A percentile compares a stretch with the other conserved stretches of the same genome.
Evolutionary conservation across 352 stramenopile genomes (phyloP).

Genomic region (Pythium oligandrum): DNA sequence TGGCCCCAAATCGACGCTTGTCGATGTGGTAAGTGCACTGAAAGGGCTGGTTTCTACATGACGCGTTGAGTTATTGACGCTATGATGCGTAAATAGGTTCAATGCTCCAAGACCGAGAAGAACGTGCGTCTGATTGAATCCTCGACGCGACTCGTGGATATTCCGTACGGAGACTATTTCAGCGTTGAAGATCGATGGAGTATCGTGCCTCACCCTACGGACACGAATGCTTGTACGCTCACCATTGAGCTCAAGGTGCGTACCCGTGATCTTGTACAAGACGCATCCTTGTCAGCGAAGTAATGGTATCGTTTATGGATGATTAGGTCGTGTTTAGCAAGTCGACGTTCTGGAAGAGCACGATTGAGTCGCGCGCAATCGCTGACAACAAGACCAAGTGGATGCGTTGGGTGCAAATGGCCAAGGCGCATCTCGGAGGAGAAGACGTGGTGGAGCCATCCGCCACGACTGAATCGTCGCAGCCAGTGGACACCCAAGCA

Average conservation of each 20-base stretch:
- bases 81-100: constrained; percentile 23
- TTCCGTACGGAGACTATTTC: constrained; percentile 86
- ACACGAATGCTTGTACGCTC: constrained; percentile 46
- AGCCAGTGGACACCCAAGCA: constrained; percentile 1
- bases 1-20: constrained; percentile 74
- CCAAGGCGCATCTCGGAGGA: constrained; percentile 38
- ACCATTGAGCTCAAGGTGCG: constrained; percentile 72
- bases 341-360: constrained; percentile 81
- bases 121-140: constrained; percentile 57
- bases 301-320: not conserved
- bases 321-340: constrained; percentile 69
- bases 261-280: not conserved
- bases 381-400: constrained; percentile 74
- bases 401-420: constrained; percentile 59
- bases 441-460: constrained; percentile 7
- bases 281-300: not conserved
- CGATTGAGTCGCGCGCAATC: constrained; percentile 69
- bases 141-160: constrained; percentile 75
- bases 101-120: constrained; percentile 51
- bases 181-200: constrained; percentile 83
- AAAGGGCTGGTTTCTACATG: no score
- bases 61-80: not conserved
- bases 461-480: not conserved
- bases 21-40: constrained; percentile 49
- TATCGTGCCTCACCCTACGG: constrained; percentile 40